Percentiles rank a stretch among this genome's conserved stretches.
These are phyloP conservation scores for Fusarium falciforme DNA, from an alignment of 2,329 filamentous ascomycete genomes.

Conservation along the genomic window DNA sequence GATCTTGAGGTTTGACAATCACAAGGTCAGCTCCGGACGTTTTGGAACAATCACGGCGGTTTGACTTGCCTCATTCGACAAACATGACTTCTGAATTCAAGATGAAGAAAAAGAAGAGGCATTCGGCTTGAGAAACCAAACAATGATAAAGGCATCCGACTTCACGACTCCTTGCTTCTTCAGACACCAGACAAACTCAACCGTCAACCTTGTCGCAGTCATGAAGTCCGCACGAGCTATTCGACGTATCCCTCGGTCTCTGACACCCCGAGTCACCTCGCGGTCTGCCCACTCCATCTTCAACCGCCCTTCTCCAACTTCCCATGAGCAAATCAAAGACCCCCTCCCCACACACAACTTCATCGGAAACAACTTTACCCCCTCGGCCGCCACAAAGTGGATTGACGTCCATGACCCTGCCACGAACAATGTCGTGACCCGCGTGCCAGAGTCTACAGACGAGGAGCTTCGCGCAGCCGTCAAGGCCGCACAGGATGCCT, in stretches of 20 bases:
- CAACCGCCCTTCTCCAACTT: constrained; percentile 19
- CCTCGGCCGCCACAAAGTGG: constrained; percentile 73
- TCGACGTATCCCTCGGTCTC: constrained; percentile 9
- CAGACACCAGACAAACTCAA: not conserved
- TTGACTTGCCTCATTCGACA: constrained; percentile 5
- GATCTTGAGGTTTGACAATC: not conserved
- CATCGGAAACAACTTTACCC: constrained; percentile 77
- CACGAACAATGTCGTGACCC: constrained; percentile 81
- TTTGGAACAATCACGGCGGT: not conserved
- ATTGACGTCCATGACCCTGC: constrained; percentile 83
- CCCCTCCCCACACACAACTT: constrained; percentile 78
- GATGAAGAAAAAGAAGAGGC: not conserved
- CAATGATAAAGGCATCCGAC: not conserved
- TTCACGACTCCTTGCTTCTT: not conserved
- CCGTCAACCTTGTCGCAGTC: not conserved
- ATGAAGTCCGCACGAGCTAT: constrained; percentile 14
- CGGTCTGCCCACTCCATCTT: constrained; percentile 19
- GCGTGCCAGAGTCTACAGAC: constrained; percentile 75
- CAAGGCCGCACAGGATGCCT: constrained; percentile 75
- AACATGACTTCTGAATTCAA: not conserved
- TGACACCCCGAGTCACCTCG: constrained; percentile 11
- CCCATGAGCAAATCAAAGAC: constrained; percentile 52
- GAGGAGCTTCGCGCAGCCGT: constrained; percentile 75
- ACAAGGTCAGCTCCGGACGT: not conserved
- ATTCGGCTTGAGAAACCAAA: not conserved